Base-by-base conservation (phyloP, 257 asterid species). In the Voacanga thouarsii region DNA sequence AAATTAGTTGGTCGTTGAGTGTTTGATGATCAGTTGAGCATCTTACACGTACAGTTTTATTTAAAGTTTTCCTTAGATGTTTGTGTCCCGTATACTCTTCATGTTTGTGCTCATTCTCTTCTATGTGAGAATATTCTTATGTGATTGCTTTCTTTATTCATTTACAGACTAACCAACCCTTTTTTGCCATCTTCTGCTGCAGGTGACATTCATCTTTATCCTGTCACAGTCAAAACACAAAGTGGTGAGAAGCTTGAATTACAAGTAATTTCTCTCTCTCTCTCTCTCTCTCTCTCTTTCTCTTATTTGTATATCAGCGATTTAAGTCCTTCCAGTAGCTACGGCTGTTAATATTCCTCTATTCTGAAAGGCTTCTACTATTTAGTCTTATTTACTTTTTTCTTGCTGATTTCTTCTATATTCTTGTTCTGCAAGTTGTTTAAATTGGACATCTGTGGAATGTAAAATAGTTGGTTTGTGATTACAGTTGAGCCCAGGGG, bases 401-500 rank as follows among this genome's bases (percentile, higher is more conserved):
- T 16, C 55, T 18, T 15, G 39, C 70, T 28, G 41, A 72, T 60
- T 49, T 78, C 49, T 75, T 33, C 28, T 24, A 67, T 45, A 18
- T 55, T 16, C 60, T 18, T 18, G 7, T 5, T 55, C 19, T 70
- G 69, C 45, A 33, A 74, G 63, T 75, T 41, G 70, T 66, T 71
- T 65, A 30, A 57, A 51, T 49, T 69, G 30, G 70, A n/a, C 51
- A 63, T 74, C 72, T 69, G 59, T 75, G 55, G 78, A 79, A 75
- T 70, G 50, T 78, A 16, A 82, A 81, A 79, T 45, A 53, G 30
- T 71, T 74, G 10, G 53, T 51, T 83, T 81, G 64, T 79, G 68
- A 72, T 84, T 89, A 82, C 95, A 96, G 99, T 86, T 96, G 88
- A 93, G 97, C 80, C 99, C 99, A 59, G 97, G 96, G 79, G 99